Conservation (phyloP, 2,329 filamentous ascomycete species). For the Stachybotrys chartarum region DNA sequence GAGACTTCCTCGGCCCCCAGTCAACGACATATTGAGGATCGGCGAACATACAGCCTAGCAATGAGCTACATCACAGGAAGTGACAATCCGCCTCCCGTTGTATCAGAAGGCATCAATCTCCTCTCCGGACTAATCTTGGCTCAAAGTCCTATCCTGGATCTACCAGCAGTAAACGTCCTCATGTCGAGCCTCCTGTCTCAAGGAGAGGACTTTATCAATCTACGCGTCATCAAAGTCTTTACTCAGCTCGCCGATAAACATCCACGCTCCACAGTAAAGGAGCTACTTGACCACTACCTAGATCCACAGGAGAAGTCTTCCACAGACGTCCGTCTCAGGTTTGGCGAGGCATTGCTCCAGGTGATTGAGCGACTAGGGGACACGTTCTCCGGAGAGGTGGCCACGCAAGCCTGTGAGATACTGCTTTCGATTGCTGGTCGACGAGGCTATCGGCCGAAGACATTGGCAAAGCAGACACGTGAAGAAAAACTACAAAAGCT, state of each 20-base stretch:
- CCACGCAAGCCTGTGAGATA: conserved; percentile 45
- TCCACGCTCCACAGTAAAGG: conserved; percentile 52
- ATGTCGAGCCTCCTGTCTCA: conserved; percentile 59
- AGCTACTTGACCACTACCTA: conserved; percentile 61
- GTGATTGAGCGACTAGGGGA: conserved; percentile 54
- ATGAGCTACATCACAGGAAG: conserved; percentile 54
- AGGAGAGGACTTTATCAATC: conserved; percentile 64
- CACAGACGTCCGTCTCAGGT: conserved; percentile 58
- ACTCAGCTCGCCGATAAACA: conserved; percentile 54
- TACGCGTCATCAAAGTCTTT: conserved; percentile 60
- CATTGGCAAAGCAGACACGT: conserved; percentile 46
- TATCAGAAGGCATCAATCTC: conserved; percentile 56
- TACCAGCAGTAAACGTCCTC: conserved; percentile 57
- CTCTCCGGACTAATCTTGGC: conserved; percentile 49
- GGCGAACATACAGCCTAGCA: conserved; percentile 54
- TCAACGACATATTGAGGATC: conserved; percentile 48
- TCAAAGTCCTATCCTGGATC: conserved; percentile 53
- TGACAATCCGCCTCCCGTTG: conserved; percentile 55
- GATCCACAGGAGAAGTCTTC: conserved; percentile 51
- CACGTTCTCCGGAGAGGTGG: conserved; percentile 46
- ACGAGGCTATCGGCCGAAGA: conserved; percentile 53
- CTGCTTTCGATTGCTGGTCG: conserved; percentile 59
- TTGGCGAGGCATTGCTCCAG: conserved; percentile 61
- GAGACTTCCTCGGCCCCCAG: conserved; percentile 30
- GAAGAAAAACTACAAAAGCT: conserved; percentile 40